Evolutionary conservation across 2,329 filamentous ascomycete genomes (phyloP).

Genomic region (Escovopsis weberi): DNA sequence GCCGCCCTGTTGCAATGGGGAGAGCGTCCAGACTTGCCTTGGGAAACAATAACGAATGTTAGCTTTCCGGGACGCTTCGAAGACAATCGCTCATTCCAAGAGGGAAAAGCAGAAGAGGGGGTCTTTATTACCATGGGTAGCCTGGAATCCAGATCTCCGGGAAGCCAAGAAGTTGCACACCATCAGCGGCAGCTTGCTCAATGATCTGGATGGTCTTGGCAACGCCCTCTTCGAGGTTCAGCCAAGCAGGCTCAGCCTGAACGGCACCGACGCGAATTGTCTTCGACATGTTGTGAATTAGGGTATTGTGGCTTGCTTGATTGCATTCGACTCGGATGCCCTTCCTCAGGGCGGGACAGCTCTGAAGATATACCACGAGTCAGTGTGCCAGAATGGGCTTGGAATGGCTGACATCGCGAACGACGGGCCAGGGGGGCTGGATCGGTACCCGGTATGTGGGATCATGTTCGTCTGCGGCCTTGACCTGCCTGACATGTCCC

Average conservation of each 20-base stretch:
- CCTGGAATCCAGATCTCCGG: slow-evolving; percentile 38
- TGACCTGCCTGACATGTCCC: too few relatives aligned
- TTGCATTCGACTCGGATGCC: too few relatives aligned
- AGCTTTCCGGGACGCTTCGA: neutral
- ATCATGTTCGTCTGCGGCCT: too few relatives aligned
- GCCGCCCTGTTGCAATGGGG: slow-evolving; percentile 9
- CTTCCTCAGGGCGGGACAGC: too few relatives aligned
- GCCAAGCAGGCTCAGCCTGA: slow-evolving; percentile 45
- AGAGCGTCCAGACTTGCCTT: slow-evolving; percentile 19
- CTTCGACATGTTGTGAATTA: neutral
- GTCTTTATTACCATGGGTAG: slow-evolving; percentile 26
- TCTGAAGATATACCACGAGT: too few relatives aligned
- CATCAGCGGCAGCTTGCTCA: slow-evolving; percentile 33
- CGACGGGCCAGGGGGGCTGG: too few relatives aligned
- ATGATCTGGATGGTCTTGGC: slow-evolving; percentile 41
- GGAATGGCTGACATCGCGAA: too few relatives aligned
- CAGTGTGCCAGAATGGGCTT: too few relatives aligned
- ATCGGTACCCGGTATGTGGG: too few relatives aligned
- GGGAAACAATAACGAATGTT: neutral
- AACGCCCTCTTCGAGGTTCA: slow-evolving; percentile 37
- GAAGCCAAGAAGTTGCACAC: slow-evolving; percentile 37
- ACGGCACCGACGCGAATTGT: slow-evolving; percentile 29
- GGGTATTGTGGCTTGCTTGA: too few relatives aligned
- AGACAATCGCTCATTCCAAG: neutral
- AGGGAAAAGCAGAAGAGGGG: slow-evolving; percentile 5